Evolutionary conservation across 345 rosid species (phyloP), one percentile per base, ranked within the genome.

Genomic region (Citrus australasica): DNA sequence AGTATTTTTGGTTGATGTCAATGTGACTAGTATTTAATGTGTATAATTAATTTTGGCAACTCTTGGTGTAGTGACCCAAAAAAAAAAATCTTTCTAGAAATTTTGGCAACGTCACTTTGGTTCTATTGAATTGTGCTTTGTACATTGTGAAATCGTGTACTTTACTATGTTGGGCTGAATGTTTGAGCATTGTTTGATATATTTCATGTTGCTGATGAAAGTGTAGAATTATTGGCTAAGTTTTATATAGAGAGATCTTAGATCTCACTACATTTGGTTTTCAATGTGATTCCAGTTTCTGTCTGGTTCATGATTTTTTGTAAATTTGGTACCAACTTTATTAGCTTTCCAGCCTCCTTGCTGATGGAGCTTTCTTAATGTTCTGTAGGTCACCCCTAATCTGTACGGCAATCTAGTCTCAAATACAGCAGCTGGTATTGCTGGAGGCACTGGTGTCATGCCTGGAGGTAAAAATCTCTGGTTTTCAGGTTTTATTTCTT

Each of bases 381-480:
- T 63, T 82, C 64, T 86, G 84, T 84, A 92, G 98, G 97, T 94
- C 78, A 94, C 98, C 3, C 97, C 98, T 40, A 92, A 94, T 89
- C 92, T 94, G 63, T 94, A 94, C 55, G 98, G 98, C 53, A 94
- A 94, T 80, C 88, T 94, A 63, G 83, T 94, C 65, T 93, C 98
- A 66, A 94, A 94, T 84, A 91, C 93, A 3, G 97, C 98, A 9
- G 98, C 97, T 68, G 97, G 98, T 78, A 92, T 94, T 80, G 97
- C 95, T 48, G 98, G 98, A 82, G 97, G 98, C n/a, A 93, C 98
- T 13, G 98, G 98, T 78, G 91, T 92, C 80, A 94, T 94, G 98
- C 98, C 98, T 9, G 98, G 98, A 94, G 98, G 98, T 94, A 89
- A 74, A 32, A 40, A 27, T 60, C 82, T 81, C 53, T 37, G 32